Evolutionary conservation across 768 basidiomycete genomes (phyloP).

Genomic region (Jaapia argillacea): DNA sequence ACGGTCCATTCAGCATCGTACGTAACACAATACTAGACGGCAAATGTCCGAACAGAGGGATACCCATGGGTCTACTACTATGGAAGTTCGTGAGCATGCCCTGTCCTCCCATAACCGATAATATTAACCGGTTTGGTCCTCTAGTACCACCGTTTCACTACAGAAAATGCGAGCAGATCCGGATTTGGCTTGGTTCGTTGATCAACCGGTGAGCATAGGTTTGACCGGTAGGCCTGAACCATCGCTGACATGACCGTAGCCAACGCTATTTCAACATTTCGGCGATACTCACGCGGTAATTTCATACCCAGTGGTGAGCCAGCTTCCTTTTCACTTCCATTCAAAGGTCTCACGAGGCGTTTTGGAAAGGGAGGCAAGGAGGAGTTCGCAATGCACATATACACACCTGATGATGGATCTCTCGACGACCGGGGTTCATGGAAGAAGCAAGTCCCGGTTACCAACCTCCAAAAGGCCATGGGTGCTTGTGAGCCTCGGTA

Average conservation of each 20-base stretch:
- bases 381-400: background rate
- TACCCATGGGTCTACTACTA: too few relatives aligned
- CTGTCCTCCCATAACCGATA: too few relatives aligned
- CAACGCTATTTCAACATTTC: background rate
- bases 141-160: background rate
- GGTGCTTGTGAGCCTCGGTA: too few relatives aligned
- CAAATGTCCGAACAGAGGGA: background rate
- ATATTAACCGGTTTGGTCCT: too few relatives aligned
- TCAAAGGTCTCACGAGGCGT: background rate
- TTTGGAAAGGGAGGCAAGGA: background rate
- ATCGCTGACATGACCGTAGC: background rate
- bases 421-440: too few relatives aligned
- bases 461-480: too few relatives aligned
- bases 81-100: too few relatives aligned
- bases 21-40: background rate
- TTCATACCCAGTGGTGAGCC: background rate
- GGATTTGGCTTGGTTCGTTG: background rate
- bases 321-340: background rate
- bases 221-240: background rate
- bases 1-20: conserved; percentile 12
- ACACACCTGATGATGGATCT: background rate
- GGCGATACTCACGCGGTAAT: background rate
- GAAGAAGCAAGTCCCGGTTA: too few relatives aligned
- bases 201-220: background rate
- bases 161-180: background rate